Base-by-base conservation (phyloP, 2,329 filamentous ascomycete genomes). In the Rachicladosporium sp. region DNA sequence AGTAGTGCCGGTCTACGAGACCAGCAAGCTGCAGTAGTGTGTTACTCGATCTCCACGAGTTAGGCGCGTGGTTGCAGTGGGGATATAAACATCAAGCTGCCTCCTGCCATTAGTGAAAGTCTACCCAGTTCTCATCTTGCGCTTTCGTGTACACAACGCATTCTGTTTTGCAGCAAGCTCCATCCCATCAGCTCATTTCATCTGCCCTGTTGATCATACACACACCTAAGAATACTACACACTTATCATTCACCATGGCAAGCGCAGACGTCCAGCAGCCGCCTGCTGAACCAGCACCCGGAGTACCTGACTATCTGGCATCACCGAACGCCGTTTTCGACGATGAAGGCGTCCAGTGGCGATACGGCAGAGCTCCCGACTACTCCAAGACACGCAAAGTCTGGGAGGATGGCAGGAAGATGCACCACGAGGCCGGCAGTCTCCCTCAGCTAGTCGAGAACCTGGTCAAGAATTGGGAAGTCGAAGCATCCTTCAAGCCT, bases 391-490 rank as follows among this genome's bases (percentile, higher is more conserved):
- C 77, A 2, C 65, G 78, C 30, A 67, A 70, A 42, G 66, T 75
- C 33, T 81, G 68, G 54, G 61, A 64, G 46, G 64, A 76, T 50
- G 76, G 71, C 38, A 80, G 77, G 56, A 64, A 60, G 29, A 67
- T 63, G 57, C 68, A 59, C 50, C 78, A 81, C 55, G 58, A 60
- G 34, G 63, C 73, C 3, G 67, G 66, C 29, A 76, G 70, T 41
- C 68, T 82, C 2, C 69, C 73, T 10, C 60, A 69, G 36, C 68
- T 82, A 4, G 76, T 82, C 31, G 71, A 81, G 55, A 82, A 81
- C 52, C 69, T 82, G 1, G 77, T 82, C 53, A 81, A 82, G 63
- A 82, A 82, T 56, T 82, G 78, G 78, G 78, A 82, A 57, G 71
- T 81, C 37, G 78, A 82, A 56, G 78, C 78, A 1, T 80, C 74